These are phyloP conservation scores for Choricystis sp. DNA, from an alignment of 139 green algal species.

Conservation along the genomic window DNA sequence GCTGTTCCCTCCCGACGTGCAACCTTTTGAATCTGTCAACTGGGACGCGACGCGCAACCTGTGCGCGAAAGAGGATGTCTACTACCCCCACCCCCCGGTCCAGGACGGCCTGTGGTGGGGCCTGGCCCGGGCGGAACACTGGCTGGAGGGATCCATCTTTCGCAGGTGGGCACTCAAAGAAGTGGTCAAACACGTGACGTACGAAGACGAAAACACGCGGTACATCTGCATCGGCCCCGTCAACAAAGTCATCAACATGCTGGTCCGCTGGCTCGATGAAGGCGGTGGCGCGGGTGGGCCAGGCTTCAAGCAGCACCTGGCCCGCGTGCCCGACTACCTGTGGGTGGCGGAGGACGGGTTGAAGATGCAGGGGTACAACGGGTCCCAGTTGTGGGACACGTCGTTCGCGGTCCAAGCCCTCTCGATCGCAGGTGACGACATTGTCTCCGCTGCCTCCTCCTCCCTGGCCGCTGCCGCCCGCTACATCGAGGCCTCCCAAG, in stretches of 20 bases:
- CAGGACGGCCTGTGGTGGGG: slow-evolving; percentile 85
- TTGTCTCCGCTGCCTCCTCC: neutral
- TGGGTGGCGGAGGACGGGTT: slow-evolving; percentile 98
- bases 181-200: slow-evolving; percentile 87
- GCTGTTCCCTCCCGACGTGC: slow-evolving; percentile 71
- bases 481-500: slow-evolving; percentile 71
- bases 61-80: slow-evolving; percentile 83
- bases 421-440: neutral
- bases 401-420: slow-evolving; percentile 74
- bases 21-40: slow-evolving; percentile 53
- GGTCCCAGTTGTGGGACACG: slow-evolving; percentile 93
- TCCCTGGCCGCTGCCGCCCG: slow-evolving; percentile 44
- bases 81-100: slow-evolving; percentile 92
- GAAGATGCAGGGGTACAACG: slow-evolving; percentile 98
- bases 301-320: slow-evolving; percentile 31
- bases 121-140: slow-evolving; percentile 60
- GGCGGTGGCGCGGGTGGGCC: too few relatives aligned
- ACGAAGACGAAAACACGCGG: slow-evolving; percentile 97
- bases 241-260: slow-evolving; percentile 98
- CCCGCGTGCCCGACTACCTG: slow-evolving; percentile 79
- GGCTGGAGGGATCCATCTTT: slow-evolving; percentile 47
- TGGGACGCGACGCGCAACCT: slow-evolving; percentile 78
- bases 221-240: slow-evolving; percentile 96
- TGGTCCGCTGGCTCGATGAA: slow-evolving; percentile 88
- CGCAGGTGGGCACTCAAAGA: slow-evolving; percentile 54